Base-by-base conservation (phyloP, 441 rosid genomes). In the Gossypium lobatum region DNA sequence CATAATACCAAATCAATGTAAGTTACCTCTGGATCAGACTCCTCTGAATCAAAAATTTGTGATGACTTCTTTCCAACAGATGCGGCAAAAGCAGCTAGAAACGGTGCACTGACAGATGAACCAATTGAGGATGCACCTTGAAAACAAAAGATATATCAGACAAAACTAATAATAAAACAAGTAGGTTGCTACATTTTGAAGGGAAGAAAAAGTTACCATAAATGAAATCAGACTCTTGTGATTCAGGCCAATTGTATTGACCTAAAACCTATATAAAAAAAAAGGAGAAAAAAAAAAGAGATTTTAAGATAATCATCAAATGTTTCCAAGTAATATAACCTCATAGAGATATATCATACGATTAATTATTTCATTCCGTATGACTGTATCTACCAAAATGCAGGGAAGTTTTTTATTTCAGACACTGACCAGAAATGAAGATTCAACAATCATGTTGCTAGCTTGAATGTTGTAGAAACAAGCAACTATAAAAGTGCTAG, bases 11-110 rank as follows among this genome's bases (percentile, higher is more conserved):
- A 68, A 18, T 45, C 18, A 45, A 48, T 60, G 61, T 53, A 37
- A 55, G 52, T 73, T 84, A 93, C 99, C 96, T 90, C 97, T 42
- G 99, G 97, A 85, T 95, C 97, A 79, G 99, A 92, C 81, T 95
- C 97, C 80, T 95, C 92, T 52, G 97, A 92, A 67, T 92, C 96
- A 53, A 84, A 83, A 59, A 72, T 58, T 73, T 73, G 84, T 54
- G 73, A 34, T 18, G 89, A 86, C 82, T 81, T 91, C 82, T 95
- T 91, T 78, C 98, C 97, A 11, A 85, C 81, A 52, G 98, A 96
- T 66, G 94, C 87, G 64, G 97, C 84, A 86, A 95, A 95, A 21
- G 91, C 86, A 72, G 97, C 91, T 75, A 89, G 82, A 83, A 95
- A 95, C 21, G 86, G 93, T 60, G 93, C 82, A 72, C 84, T 87